These are phyloP conservation scores for Phlebiopsis flavidoalba DNA, from an alignment of 768 basidiomycete genomes.

Conservation along the genomic window DNA sequence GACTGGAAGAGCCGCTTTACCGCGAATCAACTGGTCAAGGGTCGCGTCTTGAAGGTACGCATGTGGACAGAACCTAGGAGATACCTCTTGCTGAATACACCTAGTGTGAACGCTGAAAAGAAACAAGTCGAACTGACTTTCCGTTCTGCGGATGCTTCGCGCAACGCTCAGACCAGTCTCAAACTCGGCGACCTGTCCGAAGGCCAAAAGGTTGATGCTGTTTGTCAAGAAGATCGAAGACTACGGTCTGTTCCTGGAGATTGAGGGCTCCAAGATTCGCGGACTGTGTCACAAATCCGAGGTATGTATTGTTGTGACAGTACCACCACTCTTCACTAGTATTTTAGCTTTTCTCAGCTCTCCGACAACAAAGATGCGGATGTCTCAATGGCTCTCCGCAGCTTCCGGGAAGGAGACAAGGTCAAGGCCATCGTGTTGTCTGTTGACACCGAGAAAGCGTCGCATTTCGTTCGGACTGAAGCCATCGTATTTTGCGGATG, in stretches of 20 bases:
- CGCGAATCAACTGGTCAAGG: constrained; percentile 79
- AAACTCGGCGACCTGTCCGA: constrained; percentile 55
- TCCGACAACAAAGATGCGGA: constrained; percentile 86
- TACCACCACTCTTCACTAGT: background rate
- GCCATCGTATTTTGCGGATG: constrained; percentile 76
- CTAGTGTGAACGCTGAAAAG: constrained; percentile 62
- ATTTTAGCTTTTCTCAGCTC: constrained; percentile 42
- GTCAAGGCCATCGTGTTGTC: constrained; percentile 75
- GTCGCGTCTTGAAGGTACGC: constrained; percentile 75
- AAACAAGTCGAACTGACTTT: constrained; percentile 92
- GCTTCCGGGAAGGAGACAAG: constrained; percentile 82
- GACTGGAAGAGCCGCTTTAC: constrained; percentile 88
- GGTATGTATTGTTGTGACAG: constrained; percentile 40
- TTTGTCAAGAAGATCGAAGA: constrained; percentile 78
- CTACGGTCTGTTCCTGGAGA: constrained; percentile 90
- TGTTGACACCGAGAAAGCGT: constrained; percentile 70
- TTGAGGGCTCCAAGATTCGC: constrained; percentile 77
- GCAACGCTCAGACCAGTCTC: constrained; percentile 33
- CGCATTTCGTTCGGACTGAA: constrained; percentile 83
- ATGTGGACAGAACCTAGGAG: too few relatives aligned
- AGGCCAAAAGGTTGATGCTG: constrained; percentile 78
- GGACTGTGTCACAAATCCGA: constrained; percentile 95
- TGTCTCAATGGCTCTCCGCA: constrained; percentile 67
- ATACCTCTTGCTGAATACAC: background rate
- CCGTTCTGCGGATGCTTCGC: constrained; percentile 50